Percentiles rank a stretch among this genome's conserved stretches.
Evolutionary conservation across 345 rosid genomes (phyloP).

Genomic region (Arabidopsis suecica): DNA sequence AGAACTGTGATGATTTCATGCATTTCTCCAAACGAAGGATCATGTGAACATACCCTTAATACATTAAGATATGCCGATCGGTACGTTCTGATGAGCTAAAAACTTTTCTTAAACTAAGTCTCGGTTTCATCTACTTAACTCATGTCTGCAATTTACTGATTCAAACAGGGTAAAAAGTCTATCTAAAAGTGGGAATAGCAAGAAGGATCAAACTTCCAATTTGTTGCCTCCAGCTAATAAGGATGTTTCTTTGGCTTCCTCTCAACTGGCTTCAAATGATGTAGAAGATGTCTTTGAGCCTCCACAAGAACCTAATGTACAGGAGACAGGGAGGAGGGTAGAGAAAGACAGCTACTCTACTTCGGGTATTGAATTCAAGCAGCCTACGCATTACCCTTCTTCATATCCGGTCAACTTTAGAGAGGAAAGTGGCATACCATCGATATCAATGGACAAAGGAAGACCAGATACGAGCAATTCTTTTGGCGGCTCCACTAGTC

Average conservation of each 20-base stretch:
- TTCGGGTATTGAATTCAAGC: conserved; percentile 55
- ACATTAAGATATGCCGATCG: conserved; percentile 97
- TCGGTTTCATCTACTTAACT: not conserved
- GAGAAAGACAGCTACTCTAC: conserved; percentile 65
- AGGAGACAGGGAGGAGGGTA: conserved; percentile 52
- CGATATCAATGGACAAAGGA: conserved; percentile 63
- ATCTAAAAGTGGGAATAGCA: conserved; percentile 82
- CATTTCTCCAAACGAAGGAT: conserved; percentile 96
- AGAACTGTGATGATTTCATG: conserved; percentile 97
- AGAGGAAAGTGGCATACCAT: conserved; percentile 62
- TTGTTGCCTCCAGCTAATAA: conserved; percentile 54
- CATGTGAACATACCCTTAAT: conserved; percentile 93
- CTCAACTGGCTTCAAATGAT: conserved; percentile 50
- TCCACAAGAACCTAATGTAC: conserved; percentile 57
- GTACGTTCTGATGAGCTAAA: conserved; percentile 47
- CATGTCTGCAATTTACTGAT: conserved; percentile 28
- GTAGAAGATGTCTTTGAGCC: conserved; percentile 62
- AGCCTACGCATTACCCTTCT: conserved; percentile 53
- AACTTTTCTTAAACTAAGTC: not conserved
- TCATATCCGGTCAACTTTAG: conserved; percentile 52
- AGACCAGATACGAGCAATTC: conserved; percentile 48
- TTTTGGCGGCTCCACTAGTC: conserved; percentile 58
- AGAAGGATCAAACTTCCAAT: conserved; percentile 69
- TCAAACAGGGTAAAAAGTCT: conserved; percentile 91
- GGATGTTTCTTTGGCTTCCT: conserved; percentile 62